Evolutionary conservation across 495 filamentous ascomycete species (phyloP), one percentile per base, ranked within the genome.

Genomic region (Thermochaetoides thermophila): DNA sequence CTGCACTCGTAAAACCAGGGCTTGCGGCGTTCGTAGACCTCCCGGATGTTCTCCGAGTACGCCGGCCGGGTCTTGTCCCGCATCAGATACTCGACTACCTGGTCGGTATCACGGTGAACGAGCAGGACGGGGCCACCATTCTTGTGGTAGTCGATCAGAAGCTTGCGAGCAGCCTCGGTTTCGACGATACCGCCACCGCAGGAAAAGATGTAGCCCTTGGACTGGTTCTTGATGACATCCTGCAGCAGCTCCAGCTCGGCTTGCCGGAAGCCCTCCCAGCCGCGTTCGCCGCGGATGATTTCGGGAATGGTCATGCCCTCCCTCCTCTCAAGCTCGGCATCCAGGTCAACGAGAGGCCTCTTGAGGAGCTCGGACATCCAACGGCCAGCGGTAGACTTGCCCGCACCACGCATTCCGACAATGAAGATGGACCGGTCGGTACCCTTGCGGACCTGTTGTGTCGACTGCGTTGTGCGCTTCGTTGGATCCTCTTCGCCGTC

Each of bases 341-440:
- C 89, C 31, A 99, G 68, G 47, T 99, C 89, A 18, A 93, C 53
- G 31, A 93, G 74, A 14, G 81, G 73, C 37, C 84, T 68, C 32
- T 74, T 69, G 2, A 99, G 64, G 17, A 80, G 64, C 38, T 69
- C 67, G 3, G 74, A 72, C 48, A 85, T 78, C 80, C 84, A 92
- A 12, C 70, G 69, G 14, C 87, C 87, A 14, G 83, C 76, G 3
- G 89, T 99, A 1, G 91, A 91, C 61, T 99, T 99, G 23, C 89
- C 89, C 31, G 84, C 91, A 45, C 91, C 89, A 40, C 89, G 75
- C 89, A 99, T 99, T 13, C 89, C 89, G 42, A 99, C 85, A 46
- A 99, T 80, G 57, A 91, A 80, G 35, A 96, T 75, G 8, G 85
- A 89, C 31, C 66, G 65, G 49, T 68, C 43, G 7, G 50, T 50